Percentiles rank a stretch among this genome's conserved stretches.
These are phyloP conservation scores for Capsicum baccatum DNA, from an alignment of 257 asterid genomes.

Conservation along the genomic window DNA sequence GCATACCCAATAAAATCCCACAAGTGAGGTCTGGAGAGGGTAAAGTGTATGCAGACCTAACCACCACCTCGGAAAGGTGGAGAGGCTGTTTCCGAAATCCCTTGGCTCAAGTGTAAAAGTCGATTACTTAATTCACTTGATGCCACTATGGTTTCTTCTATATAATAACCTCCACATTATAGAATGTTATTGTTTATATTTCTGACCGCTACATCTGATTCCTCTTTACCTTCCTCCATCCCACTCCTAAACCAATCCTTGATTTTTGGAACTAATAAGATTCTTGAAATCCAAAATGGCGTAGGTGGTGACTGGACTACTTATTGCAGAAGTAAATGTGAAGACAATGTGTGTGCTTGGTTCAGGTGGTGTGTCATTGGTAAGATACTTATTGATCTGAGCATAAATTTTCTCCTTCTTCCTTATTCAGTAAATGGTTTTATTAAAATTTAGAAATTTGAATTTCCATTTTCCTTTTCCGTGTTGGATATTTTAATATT, in stretches of 20 bases:
- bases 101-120: not conserved
- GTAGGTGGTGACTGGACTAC: conserved; percentile 88
- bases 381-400: conserved; percentile 41
- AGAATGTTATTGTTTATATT: not conserved
- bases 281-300: conserved; percentile 35
- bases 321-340: conserved; percentile 96
- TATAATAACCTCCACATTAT: not conserved
- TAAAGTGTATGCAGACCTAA: no score
- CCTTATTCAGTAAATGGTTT: not conserved
- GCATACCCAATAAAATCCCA: no score
- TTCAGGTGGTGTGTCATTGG: conserved; percentile 95
- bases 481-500: no score
- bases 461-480: no score
- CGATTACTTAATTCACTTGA: not conserved
- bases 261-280: conserved; percentile 23
- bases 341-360: conserved; percentile 96
- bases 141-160: not conserved
- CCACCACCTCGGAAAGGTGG: no score
- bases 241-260: not conserved
- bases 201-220: not conserved
- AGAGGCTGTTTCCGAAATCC: no score
- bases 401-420: not conserved
- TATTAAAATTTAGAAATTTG: not conserved
- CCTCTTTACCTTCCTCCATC: not conserved
- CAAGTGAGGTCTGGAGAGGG: no score